Conservation (phyloP, 2,329 filamentous ascomycete genomes). For the Pseudogymnoascus sp. region DNA sequence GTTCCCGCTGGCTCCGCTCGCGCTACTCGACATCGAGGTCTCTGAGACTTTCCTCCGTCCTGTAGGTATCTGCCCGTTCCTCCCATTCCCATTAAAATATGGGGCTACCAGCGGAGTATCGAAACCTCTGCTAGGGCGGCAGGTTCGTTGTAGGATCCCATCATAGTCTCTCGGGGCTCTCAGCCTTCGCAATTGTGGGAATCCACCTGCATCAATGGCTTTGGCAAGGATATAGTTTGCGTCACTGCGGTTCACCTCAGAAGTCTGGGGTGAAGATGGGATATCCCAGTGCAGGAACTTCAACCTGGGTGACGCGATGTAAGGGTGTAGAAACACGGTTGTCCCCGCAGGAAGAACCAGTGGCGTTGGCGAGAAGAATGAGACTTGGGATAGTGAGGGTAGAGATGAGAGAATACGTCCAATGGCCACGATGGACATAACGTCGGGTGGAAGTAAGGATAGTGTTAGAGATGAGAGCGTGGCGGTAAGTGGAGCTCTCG, state of each 20-base stretch:
- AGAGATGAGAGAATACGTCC: conserved; percentile 49
- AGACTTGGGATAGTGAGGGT: conserved; percentile 37
- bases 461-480: conserved; percentile 41
- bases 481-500: conserved; percentile 48
- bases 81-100: neutral
- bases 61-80: conserved; percentile 13
- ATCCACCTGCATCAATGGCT: conserved; percentile 53
- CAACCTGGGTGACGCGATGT: conserved; percentile 49
- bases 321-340: conserved; percentile 56
- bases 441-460: conserved; percentile 42
- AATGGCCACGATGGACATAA: conserved; percentile 49
- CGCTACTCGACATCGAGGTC: conserved; percentile 1
- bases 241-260: conserved; percentile 27
- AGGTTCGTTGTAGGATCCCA: conserved; percentile 61
- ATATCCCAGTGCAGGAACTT: conserved; percentile 58
- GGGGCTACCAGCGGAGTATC: conserved; percentile 12
- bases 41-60: conserved; percentile 20
- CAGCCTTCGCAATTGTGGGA: conserved; percentile 52
- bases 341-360: conserved; percentile 48
- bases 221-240: conserved; percentile 57
- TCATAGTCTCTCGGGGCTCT: conserved; percentile 62
- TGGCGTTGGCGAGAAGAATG: conserved; percentile 46
- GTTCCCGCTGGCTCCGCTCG: conserved; percentile 12
- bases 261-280: conserved; percentile 33
- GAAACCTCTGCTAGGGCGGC: conserved; percentile 35